Conservation (phyloP, 306 rosid species). For the Luffa acutangula region DNA sequence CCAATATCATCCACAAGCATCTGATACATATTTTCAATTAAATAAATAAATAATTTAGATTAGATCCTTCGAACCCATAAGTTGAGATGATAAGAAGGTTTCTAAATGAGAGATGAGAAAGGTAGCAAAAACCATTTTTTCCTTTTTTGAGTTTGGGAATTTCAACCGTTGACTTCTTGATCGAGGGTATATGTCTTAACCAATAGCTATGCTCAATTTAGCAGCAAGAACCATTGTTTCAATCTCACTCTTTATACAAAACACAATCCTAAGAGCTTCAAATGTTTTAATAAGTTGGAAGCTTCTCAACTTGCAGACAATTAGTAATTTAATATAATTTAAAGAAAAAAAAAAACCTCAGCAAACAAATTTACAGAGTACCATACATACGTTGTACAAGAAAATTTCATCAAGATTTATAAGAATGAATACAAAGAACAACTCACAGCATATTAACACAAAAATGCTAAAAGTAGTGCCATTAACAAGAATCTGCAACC, state of each 20-base stretch:
- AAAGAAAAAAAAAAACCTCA: background rate
- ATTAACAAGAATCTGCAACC: background rate
- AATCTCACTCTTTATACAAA: background rate
- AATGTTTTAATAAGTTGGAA: background rate
- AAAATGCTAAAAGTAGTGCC: background rate
- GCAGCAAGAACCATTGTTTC: background rate
- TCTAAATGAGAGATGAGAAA: background rate
- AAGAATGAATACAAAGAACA: background rate
- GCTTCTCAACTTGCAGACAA: background rate
- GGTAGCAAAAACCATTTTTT: background rate
- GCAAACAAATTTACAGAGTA: background rate
- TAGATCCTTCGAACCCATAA: background rate
- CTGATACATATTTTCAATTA: conserved; percentile 18
- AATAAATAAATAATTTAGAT: background rate
- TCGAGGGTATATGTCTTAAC: background rate
- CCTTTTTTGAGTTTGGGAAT: background rate
- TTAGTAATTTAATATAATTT: background rate
- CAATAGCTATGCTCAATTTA: background rate
- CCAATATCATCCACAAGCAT: conserved; percentile 97
- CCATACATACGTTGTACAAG: background rate
- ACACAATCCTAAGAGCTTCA: background rate
- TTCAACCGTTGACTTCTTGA: background rate
- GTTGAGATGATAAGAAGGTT: background rate
- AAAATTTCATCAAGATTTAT: background rate
- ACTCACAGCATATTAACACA: background rate